A percentile compares a stretch with the other conserved stretches of the same genome.
Evolutionary conservation across 116 monocot species (phyloP).

Genomic region (Cymodocea nodosa): DNA sequence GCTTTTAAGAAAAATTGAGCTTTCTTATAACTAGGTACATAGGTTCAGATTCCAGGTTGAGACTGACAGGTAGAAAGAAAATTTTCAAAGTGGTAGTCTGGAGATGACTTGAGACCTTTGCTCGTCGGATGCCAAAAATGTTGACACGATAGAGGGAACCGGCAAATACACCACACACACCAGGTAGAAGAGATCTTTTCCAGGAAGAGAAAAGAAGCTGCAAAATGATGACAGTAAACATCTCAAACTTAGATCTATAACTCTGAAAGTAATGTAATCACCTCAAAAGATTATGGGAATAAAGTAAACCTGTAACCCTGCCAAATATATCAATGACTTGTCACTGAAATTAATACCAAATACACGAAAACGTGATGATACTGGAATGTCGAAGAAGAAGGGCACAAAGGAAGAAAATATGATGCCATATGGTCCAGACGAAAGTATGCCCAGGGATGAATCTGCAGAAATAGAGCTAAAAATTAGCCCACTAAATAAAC

Average conservation of each 20-base stretch:
- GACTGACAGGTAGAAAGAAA: background rate
- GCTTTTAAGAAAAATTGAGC: too few relatives aligned
- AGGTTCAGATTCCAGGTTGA: background rate
- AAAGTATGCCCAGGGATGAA: slow-evolving; percentile 23
- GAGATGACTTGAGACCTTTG: slow-evolving; percentile 39
- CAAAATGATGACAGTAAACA: slow-evolving; percentile 3
- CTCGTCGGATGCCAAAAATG: slow-evolving; percentile 56
- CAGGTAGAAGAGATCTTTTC: slow-evolving; percentile 75
- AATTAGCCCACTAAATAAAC: background rate
- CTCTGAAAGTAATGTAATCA: background rate
- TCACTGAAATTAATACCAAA: slow-evolving; percentile 56
- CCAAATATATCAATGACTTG: slow-evolving; percentile 92
- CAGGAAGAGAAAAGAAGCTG: slow-evolving; percentile 91
- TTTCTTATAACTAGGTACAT: too few relatives aligned
- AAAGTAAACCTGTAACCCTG: slow-evolving; percentile 71
- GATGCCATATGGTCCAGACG: slow-evolving; percentile 85
- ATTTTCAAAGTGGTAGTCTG: background rate
- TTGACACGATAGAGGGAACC: slow-evolving; percentile 75
- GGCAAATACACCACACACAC: slow-evolving; percentile 78
- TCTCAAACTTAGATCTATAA: background rate
- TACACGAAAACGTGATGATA: slow-evolving; percentile 62
- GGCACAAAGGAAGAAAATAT: slow-evolving; percentile 92
- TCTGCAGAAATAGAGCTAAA: slow-evolving; percentile 38
- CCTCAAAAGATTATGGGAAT: background rate
- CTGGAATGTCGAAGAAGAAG: slow-evolving; percentile 87